A percentile compares a stretch with the other conserved stretches of the same genome.
phyloP scores from a whole-genome alignment of 768 basidiomycete genomes.

The Tulasnella sp. region DNA sequence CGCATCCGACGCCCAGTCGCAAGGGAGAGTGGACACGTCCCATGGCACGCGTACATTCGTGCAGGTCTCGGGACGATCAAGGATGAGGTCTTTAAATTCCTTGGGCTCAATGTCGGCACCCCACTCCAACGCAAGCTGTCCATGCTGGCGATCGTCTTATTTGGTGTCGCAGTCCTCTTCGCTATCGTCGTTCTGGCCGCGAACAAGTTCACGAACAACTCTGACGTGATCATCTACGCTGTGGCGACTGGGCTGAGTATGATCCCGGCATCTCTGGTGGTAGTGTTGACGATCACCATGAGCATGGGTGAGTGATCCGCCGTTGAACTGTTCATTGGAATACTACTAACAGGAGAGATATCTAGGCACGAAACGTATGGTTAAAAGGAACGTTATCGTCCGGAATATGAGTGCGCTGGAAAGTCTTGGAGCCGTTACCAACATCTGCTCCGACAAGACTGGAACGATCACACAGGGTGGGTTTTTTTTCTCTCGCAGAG shows the following conservation, averaged over 20 bases:
- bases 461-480: constrained; percentile 41
- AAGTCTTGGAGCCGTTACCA: constrained; percentile 41
- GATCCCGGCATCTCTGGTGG: constrained; percentile 22
- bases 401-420: constrained; percentile 45
- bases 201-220: constrained; percentile 17
- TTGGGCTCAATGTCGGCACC: constrained; percentile 25
- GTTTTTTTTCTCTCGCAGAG: constrained; percentile 23
- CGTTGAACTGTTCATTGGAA: too few species aligned
- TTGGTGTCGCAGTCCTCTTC: constrained; percentile 20
- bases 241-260: constrained; percentile 20
- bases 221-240: constrained; percentile 22
- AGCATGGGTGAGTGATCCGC: constrained; percentile 13
- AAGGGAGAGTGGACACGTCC: constrained; percentile 18
- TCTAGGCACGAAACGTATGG: constrained; percentile 35
- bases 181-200: constrained; percentile 22
- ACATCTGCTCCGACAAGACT: constrained; percentile 45
- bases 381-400: constrained; percentile 36
- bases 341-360: background rate
- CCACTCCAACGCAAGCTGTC: constrained; percentile 21
- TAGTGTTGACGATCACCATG: constrained; percentile 42
- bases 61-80: constrained; percentile 30
- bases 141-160: constrained; percentile 21
- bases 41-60: constrained; percentile 34
- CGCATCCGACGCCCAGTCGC: constrained; percentile 19
- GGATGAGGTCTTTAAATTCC: constrained; percentile 31